Base-by-base conservation (phyloP, 192 early-diverging fungal genomes). In the Cladochytrium replicatum region DNA sequence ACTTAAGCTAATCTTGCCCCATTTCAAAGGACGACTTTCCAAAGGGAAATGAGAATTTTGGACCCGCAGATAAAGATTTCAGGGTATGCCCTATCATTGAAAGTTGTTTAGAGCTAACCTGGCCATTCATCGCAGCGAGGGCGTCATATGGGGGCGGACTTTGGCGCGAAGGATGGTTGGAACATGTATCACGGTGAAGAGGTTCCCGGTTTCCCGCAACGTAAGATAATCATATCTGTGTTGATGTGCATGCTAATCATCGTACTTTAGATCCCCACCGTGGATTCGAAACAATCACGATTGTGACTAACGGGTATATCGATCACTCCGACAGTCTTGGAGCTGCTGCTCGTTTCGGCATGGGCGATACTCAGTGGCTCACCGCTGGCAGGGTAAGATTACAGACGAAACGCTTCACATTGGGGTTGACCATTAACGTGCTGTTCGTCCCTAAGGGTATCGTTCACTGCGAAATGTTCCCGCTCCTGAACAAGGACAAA, bases 221-320 rank as follows among this genome's bases (percentile, higher is more conserved):
- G n/a, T n/a, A n/a, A n/a, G n/a, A n/a, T n/a, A n/a, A n/a, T n/a
- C n/a, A n/a, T n/a, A n/a, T n/a, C n/a, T n/a, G n/a, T n/a, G n/a
- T n/a, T n/a, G n/a, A n/a, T n/a, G n/a, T n/a, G n/a, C n/a, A n/a
- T n/a, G n/a, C n/a, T n/a, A n/a, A n/a, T n/a, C n/a, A n/a, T n/a
- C n/a, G n/a, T n/a, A n/a, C n/a, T n/a, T n/a, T n/a, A n/a, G n/a
- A 74, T 46, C 72, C 72, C 5, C 72, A 74, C 25, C 57, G 72
- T n/a, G 72, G 72, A 0, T 75, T 75, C 52, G 74, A 75, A 31
- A 75, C 72, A 1, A 60, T 75, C 7, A 75, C 72, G 1, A 47
- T 50, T 46, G 55, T 67, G 43, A 32, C 69, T 13, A 48, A 74
- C 32, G 73, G 73, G 11, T 32, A 50, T 27, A 54, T 71, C 45